These are phyloP conservation scores for Alternaria angustiovoidea DNA, from an alignment of 2,329 filamentous ascomycete species.

Conservation along the genomic window DNA sequence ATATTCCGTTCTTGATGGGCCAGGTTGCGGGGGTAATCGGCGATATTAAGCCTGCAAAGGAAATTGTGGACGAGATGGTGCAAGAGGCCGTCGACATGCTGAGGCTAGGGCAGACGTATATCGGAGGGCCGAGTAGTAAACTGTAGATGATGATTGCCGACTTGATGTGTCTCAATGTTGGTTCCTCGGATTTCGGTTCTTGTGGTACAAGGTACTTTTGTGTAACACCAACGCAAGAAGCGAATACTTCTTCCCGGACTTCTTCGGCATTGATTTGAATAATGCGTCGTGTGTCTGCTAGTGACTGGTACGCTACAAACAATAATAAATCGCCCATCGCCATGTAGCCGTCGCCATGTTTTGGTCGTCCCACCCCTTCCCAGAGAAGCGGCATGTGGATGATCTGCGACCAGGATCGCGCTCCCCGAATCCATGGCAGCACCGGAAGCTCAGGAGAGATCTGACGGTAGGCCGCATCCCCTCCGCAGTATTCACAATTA, in stretches of 20 bases:
- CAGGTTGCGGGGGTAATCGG: slow-evolving; percentile 84
- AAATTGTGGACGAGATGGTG: slow-evolving; percentile 94
- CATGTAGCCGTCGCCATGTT: not conserved
- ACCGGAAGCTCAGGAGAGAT: slow-evolving; percentile 25
- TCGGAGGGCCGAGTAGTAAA: slow-evolving; percentile 44
- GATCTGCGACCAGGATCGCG: slow-evolving; percentile 33
- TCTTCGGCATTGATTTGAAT: not conserved
- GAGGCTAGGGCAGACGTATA: slow-evolving; percentile 47
- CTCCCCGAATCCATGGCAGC: slow-evolving; percentile 21
- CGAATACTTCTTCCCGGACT: not conserved
- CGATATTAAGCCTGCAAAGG: slow-evolving; percentile 79
- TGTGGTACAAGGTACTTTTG: not conserved
- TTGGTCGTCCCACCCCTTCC: slow-evolving; percentile 1
- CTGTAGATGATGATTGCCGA: slow-evolving; percentile 29
- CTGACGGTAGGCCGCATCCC: slow-evolving; percentile 6
- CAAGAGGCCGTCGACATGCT: slow-evolving; percentile 51
- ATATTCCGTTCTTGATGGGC: slow-evolving; percentile 91
- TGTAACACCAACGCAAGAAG: slow-evolving; percentile 8
- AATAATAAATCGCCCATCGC: not conserved
- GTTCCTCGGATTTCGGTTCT: slow-evolving; percentile 3
- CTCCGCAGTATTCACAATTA: slow-evolving; percentile 18
- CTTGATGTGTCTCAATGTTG: not conserved
- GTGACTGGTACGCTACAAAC: not conserved
- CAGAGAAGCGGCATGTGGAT: slow-evolving; percentile 20
- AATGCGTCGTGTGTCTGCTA: not conserved